Conservation (phyloP, 805 yeast species). For the Starmerella floricola region DNA sequence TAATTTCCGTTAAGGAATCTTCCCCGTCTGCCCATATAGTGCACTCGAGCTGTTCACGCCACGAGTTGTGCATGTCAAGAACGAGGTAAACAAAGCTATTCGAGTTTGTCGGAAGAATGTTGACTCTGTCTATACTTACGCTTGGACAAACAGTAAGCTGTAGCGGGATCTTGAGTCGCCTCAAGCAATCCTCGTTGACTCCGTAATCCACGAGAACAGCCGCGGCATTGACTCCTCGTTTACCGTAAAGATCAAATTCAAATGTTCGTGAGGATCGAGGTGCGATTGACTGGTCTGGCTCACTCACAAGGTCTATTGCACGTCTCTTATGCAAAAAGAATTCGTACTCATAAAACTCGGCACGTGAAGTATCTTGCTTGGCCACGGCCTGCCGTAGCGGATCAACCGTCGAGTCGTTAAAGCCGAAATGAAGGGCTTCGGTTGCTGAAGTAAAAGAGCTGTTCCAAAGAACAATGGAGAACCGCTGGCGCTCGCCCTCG, state of each 20-base stretch:
- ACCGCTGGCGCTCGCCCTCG: slow-evolving; percentile 56
- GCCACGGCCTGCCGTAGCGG: slow-evolving; percentile 44
- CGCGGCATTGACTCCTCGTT: slow-evolving; percentile 59
- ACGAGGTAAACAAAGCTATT: slow-evolving; percentile 38
- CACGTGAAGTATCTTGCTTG: slow-evolving; percentile 38
- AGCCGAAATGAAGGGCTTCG: slow-evolving; percentile 46
- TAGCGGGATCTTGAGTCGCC: slow-evolving; percentile 56
- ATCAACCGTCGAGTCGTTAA: slow-evolving; percentile 62
- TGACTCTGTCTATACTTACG: slow-evolving; percentile 63
- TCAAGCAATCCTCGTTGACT: slow-evolving; percentile 31
- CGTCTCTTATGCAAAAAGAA: slow-evolving; percentile 41
- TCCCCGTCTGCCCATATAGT: slow-evolving; percentile 12
- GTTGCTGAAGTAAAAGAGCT: slow-evolving; percentile 41
- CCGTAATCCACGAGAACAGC: slow-evolving; percentile 52
- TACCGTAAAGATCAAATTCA: slow-evolving; percentile 52
- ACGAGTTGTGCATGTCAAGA: slow-evolving; percentile 73
- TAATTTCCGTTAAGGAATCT: slow-evolving; percentile 1
- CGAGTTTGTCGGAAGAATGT: slow-evolving; percentile 39
- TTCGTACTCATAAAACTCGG: slow-evolving; percentile 65
- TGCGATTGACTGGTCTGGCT: slow-evolving; percentile 13
- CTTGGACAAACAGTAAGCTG: slow-evolving; percentile 59
- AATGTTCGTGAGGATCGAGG: slow-evolving; percentile 36
- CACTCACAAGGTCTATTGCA: slow-evolving; percentile 13
- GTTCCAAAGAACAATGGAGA: slow-evolving; percentile 45
- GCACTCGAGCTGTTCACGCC: slow-evolving; percentile 42